phyloP scores from a whole-genome alignment of 768 basidiomycete species.

The Strobilomyces dryophilus region DNA sequence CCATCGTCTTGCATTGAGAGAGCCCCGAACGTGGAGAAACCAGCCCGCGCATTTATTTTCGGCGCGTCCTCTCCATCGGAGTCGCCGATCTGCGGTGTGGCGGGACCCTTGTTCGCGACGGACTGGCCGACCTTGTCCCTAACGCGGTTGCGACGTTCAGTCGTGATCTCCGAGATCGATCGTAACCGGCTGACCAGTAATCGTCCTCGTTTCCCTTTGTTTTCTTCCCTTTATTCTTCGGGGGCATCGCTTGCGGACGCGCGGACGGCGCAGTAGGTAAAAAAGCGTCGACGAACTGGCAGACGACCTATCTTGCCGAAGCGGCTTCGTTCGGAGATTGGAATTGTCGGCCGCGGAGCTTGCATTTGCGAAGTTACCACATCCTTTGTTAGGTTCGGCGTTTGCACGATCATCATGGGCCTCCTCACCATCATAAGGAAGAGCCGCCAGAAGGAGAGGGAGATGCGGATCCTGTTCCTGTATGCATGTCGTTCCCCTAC shows the following conservation, averaged over 20 bases:
- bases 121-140: slow-evolving; percentile 68
- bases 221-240: slow-evolving; percentile 84
- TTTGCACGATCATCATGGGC: slow-evolving; percentile 54
- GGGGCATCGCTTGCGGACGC: slow-evolving; percentile 33
- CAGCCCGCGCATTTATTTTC: slow-evolving; percentile 27
- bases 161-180: slow-evolving; percentile 15
- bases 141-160: slow-evolving; percentile 13
- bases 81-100: slow-evolving; percentile 27
- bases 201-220: slow-evolving; percentile 74
- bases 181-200: slow-evolving; percentile 56
- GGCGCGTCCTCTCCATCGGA: slow-evolving; percentile 42
- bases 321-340: slow-evolving; percentile 8
- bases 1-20: slow-evolving; percentile 41
- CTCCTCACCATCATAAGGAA: slow-evolving; percentile 96
- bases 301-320: slow-evolving; percentile 15
- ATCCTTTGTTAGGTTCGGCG: background rate
- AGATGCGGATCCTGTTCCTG: slow-evolving; percentile 96
- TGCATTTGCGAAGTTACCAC: background rate
- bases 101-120: slow-evolving; percentile 39
- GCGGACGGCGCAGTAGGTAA: background rate
- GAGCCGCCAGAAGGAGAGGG: slow-evolving; percentile 90
- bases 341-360: slow-evolving; percentile 11
- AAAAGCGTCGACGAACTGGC: background rate
- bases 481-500: slow-evolving; percentile 32
- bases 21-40: slow-evolving; percentile 51